Evolutionary conservation across 257 asterid genomes (phyloP).

Genomic region (Jacaranda mimosifolia): DNA sequence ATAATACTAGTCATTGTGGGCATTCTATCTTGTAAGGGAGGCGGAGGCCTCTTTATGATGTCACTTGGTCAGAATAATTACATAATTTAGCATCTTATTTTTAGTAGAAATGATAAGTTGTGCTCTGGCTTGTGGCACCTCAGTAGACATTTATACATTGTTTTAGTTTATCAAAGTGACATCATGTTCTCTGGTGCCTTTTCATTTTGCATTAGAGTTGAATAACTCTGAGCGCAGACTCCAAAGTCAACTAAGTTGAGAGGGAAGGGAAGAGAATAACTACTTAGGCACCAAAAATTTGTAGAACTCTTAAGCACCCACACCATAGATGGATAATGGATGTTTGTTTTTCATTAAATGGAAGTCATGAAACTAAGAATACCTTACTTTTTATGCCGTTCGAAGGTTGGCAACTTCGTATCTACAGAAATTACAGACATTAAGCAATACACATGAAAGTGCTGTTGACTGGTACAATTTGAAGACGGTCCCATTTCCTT

Average conservation of each 20-base stretch:
- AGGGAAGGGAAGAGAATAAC: background rate
- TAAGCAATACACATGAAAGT: too few relatives aligned
- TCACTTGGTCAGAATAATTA: background rate
- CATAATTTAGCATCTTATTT: background rate
- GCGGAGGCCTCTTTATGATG: slow-evolving; percentile 18
- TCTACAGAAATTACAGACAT: too few relatives aligned
- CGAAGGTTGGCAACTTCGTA: background rate
- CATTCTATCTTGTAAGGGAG: slow-evolving; percentile 2
- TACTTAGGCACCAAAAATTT: background rate
- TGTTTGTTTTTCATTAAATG: background rate
- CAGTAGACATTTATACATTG: background rate
- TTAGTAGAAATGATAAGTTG: background rate
- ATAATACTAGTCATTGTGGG: background rate
- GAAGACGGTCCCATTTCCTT: too few relatives aligned
- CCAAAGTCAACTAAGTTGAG: background rate
- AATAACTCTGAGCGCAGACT: slow-evolving; percentile 1
- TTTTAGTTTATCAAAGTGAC: background rate
- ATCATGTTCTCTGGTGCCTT: slow-evolving; percentile 4
- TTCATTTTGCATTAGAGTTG: background rate
- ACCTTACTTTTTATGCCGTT: background rate
- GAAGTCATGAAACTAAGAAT: background rate
- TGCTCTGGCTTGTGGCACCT: background rate
- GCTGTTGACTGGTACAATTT: too few relatives aligned
- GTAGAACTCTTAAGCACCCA: background rate
- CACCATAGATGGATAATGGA: background rate